These are phyloP conservation scores for Hysterium pulicare DNA, from an alignment of 2,329 filamentous ascomycete species.

Conservation along the genomic window DNA sequence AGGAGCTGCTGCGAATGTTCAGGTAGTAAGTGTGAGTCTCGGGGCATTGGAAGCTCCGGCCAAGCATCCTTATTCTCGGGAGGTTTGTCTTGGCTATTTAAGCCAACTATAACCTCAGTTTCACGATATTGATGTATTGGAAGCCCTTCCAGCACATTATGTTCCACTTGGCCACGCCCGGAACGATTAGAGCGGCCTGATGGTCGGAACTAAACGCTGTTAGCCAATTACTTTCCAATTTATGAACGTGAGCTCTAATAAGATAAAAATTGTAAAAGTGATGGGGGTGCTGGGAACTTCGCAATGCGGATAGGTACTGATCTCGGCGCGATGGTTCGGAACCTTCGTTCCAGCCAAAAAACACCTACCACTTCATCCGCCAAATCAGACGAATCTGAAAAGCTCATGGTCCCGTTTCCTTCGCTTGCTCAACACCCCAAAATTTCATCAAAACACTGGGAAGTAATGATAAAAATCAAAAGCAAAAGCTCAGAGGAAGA, in stretches of 20 bases:
- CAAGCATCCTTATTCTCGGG: constrained; percentile 62
- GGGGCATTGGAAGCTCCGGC: constrained; percentile 84
- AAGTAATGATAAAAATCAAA: too few relatives aligned
- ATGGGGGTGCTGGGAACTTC: too few relatives aligned
- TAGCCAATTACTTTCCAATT: constrained; percentile 17
- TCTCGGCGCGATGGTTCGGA: too few relatives aligned
- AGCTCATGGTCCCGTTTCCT: too few relatives aligned
- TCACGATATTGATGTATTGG: constrained; percentile 89
- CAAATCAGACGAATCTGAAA: too few relatives aligned
- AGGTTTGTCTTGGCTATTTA: constrained; percentile 62
- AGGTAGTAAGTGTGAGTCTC: constrained; percentile 73
- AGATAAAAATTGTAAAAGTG: background rate
- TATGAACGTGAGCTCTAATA: too few relatives aligned
- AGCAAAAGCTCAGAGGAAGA: too few relatives aligned
- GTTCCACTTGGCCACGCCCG: constrained; percentile 57
- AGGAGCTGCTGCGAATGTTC: constrained; percentile 79
- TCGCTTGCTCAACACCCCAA: too few relatives aligned
- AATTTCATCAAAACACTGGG: too few relatives aligned
- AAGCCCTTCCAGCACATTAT: constrained; percentile 69
- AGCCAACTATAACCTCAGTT: constrained; percentile 62
- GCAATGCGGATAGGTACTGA: too few relatives aligned
- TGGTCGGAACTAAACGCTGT: constrained; percentile 49
- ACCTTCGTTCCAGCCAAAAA: too few relatives aligned
- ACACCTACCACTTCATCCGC: too few relatives aligned
- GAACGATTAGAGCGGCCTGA: constrained; percentile 57